A percentile compares a stretch with the other conserved stretches of the same genome.
phyloP scores from a whole-genome alignment of 441 rosid genomes.

The Aquilaria agallochum region DNA sequence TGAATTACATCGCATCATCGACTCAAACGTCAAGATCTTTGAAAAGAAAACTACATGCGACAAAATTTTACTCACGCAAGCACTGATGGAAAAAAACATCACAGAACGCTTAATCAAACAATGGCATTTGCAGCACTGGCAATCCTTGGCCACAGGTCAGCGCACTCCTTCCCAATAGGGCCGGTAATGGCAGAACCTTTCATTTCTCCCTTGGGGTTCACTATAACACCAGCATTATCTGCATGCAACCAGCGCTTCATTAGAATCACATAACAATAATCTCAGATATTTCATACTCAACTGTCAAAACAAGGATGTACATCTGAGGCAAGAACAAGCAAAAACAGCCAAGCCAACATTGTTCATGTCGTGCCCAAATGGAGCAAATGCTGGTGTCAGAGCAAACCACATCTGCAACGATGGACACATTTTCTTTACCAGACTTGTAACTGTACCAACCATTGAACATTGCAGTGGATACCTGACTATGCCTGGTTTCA shows the following conservation, averaged over 20 bases:
- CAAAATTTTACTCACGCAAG: background rate
- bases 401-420: constrained; percentile 59
- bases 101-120: constrained; percentile 19
- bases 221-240: constrained; percentile 81
- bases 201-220: constrained; percentile 82
- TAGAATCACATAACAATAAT: background rate
- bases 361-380: constrained; percentile 55
- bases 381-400: constrained; percentile 61
- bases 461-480: constrained; percentile 31
- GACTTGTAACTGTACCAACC: constrained; percentile 77
- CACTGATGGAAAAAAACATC: background rate
- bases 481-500: constrained; percentile 73
- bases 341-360: no score
- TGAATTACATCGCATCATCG: background rate
- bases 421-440: constrained; percentile 58
- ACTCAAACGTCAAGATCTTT: background rate
- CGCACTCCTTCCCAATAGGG: constrained; percentile 74
- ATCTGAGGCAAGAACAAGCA: background rate
- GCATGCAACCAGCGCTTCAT: constrained; percentile 1
- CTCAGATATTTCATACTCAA: background rate
- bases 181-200: constrained; percentile 78
- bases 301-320: background rate
- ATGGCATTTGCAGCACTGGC: constrained; percentile 68
- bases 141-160: constrained; percentile 75
- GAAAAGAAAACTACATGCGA: background rate